A percentile compares a stretch with the other conserved stretches of the same genome.
phyloP scores from a whole-genome alignment of 106 monocot species.

The Acanthochlamys bracteata region DNA sequence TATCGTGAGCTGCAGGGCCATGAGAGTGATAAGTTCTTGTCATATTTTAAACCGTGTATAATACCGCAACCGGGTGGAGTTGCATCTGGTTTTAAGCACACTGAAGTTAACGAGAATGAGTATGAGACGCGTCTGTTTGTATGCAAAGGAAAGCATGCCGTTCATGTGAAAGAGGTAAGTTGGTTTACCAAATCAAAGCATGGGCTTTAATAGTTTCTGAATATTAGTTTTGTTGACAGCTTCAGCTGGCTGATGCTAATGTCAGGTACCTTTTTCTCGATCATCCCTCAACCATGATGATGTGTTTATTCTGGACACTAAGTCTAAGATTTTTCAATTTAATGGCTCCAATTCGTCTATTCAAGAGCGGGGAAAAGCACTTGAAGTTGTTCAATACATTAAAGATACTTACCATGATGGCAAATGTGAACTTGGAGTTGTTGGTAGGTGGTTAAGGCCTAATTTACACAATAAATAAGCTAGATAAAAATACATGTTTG shows the following conservation, averaged over 20 bases:
- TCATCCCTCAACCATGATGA: slow-evolving; percentile 55
- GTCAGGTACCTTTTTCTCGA: slow-evolving; percentile 45
- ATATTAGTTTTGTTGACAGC: background rate
- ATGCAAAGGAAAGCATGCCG: slow-evolving; percentile 50
- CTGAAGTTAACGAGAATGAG: slow-evolving; percentile 30
- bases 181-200: background rate
- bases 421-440: slow-evolving; percentile 43
- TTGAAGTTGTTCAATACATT: slow-evolving; percentile 54
- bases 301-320: slow-evolving; percentile 52
- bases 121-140: slow-evolving; percentile 35
- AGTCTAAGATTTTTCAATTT: slow-evolving; percentile 54
- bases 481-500: background rate
- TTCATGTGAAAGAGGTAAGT: slow-evolving; percentile 49
- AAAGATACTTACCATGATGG: slow-evolving; percentile 58
- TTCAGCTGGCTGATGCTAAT: background rate
- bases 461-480: slow-evolving; percentile 1
- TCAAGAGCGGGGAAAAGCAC: slow-evolving; percentile 57
- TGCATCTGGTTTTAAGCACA: slow-evolving; percentile 39
- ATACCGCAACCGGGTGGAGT: slow-evolving; percentile 45
- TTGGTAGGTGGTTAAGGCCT: slow-evolving; percentile 22
- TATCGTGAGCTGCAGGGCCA: slow-evolving; percentile 44
- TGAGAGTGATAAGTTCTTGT: slow-evolving; percentile 47
- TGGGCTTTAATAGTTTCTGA: background rate
- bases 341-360: slow-evolving; percentile 55
- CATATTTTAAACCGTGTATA: slow-evolving; percentile 59